Evolutionary conservation across 2,329 filamentous ascomycete genomes (phyloP), one percentile per base, ranked within the genome.

Genomic region (Lachnellula occidentalis): DNA sequence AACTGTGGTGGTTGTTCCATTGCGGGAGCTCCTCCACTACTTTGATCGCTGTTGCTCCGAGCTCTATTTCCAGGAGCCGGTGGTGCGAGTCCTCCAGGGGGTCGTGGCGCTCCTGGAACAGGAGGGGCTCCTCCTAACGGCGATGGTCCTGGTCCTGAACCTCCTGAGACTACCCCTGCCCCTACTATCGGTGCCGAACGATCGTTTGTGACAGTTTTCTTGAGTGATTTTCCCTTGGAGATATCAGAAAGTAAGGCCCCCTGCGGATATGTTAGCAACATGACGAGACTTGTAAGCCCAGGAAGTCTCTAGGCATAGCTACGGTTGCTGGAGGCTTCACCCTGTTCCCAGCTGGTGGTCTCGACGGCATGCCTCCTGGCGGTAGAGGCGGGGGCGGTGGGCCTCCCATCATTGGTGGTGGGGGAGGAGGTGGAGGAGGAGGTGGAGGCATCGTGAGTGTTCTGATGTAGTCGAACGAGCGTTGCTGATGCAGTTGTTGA

Each of bases 191-290:
- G 92, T 7, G 90, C 90, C 21, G 92, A 96, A 71, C 92, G 86
- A 71, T 97, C 92, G 73, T 97, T 96, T 63, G 92, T 89, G 53
- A 90, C 86, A 34, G 90, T 79, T 72, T 96, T 96, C 73, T 88
- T 96, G 56, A 97, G 78, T 58, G 77, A 75, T 62, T 75, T 79
- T 61, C 92, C 94, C 71, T 95, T 95, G 62, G 78, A 76, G 64
- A 99, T 99, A 71, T 97, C 92, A 67, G 83, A 80, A 45, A 97
- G 81, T 36, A 99, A 79, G 52, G 92, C 92, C 64, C 87, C 87
- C 92, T 97, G 65, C 45, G 22, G 56, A 45, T 56, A 43, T 15
- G 45, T 68, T 61, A 69, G 65, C 57, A 61, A 51, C 21, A 21
- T 53, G 56, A 55, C 58, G 49, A 60, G 56, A 60, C 58, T 60